Percentiles rank a stretch among this genome's conserved stretches.
These are phyloP conservation scores for Amyloporia xantha DNA, from an alignment of 768 basidiomycete genomes.

Conservation along the genomic window DNA sequence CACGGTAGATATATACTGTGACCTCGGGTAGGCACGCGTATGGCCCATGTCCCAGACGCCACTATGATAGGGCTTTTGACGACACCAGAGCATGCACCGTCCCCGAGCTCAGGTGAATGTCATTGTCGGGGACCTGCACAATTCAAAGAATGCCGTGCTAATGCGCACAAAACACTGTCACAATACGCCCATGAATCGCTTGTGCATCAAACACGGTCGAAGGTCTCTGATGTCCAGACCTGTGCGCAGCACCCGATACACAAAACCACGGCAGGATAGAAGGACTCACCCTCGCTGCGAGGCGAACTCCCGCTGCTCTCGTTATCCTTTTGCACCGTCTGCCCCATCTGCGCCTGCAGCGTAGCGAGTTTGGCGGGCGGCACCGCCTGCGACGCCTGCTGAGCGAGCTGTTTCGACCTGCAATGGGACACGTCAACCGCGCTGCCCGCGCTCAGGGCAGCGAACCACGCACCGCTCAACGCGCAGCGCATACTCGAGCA, in stretches of 20 bases:
- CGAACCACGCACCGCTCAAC: slow-evolving; percentile 81
- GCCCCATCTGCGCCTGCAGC: slow-evolving; percentile 46
- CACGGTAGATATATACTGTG: slow-evolving; percentile 7
- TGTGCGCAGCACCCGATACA: slow-evolving; percentile 9
- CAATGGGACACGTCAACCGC: slow-evolving; percentile 31
- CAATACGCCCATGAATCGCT: too few relatives aligned
- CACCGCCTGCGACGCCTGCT: slow-evolving; percentile 48
- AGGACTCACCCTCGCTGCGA: slow-evolving; percentile 81
- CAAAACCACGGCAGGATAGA: too few relatives aligned
- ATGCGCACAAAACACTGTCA: too few relatives aligned
- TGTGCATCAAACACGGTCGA: too few relatives aligned
- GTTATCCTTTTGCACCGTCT: slow-evolving; percentile 62
- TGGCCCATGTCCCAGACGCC: too few relatives aligned
- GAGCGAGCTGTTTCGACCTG: slow-evolving; percentile 77
- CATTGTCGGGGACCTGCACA: too few relatives aligned
- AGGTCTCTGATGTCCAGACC: not conserved
- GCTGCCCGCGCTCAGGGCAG: slow-evolving; percentile 8
- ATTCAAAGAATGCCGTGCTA: too few relatives aligned
- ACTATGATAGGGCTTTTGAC: too few relatives aligned
- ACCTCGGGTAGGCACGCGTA: too few relatives aligned
- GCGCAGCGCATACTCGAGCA: slow-evolving; percentile 96
- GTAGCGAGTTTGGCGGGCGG: slow-evolving; percentile 61
- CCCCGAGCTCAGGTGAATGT: too few relatives aligned
- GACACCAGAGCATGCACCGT: too few relatives aligned
- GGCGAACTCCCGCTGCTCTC: slow-evolving; percentile 80